Evolutionary conservation across 345 rosid species (phyloP).

Genomic region (Alliaria petiolata): DNA sequence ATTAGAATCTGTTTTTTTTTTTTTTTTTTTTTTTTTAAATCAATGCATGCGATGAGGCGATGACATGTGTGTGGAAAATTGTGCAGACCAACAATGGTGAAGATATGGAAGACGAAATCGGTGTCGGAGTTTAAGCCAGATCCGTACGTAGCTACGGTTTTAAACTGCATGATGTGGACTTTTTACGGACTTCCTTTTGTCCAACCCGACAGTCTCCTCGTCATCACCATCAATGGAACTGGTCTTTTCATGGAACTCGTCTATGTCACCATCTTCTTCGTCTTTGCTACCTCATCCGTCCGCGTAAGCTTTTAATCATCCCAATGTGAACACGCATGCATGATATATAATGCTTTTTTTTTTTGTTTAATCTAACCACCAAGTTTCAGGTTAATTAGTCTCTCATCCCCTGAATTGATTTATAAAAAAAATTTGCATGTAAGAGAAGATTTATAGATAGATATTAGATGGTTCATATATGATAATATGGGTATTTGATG

Average conservation of each 20-base stretch:
- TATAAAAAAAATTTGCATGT: too few species aligned
- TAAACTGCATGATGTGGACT: conserved; percentile 70
- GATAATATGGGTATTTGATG: neutral
- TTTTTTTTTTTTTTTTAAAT: neutral
- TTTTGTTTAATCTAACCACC: too few species aligned
- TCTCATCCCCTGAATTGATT: too few species aligned
- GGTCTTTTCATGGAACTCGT: conserved; percentile 56
- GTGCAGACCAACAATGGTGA: conserved; percentile 59
- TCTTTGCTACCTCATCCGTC: conserved; percentile 28
- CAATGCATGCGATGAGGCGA: conserved; percentile 16
- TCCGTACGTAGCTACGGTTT: conserved; percentile 68
- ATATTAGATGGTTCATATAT: too few species aligned
- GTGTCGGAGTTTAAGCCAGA: conserved; percentile 59
- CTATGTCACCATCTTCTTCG: conserved; percentile 51
- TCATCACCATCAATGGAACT: conserved; percentile 54
- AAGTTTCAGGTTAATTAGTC: too few species aligned
- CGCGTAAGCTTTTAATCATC: conserved; percentile 38
- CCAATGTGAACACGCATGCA: neutral
- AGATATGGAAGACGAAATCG: conserved; percentile 47
- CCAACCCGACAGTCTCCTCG: conserved; percentile 52
- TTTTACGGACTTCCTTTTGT: conserved; percentile 71
- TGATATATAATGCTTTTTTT: neutral
- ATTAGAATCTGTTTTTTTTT: neutral
- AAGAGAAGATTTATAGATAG: neutral
- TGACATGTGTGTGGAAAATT: conserved; percentile 7